Percentiles rank a stretch among this genome's conserved stretches.
phyloP scores from a whole-genome alignment of 768 basidiomycete species.

The Cystofilobasidium ferigula region DNA sequence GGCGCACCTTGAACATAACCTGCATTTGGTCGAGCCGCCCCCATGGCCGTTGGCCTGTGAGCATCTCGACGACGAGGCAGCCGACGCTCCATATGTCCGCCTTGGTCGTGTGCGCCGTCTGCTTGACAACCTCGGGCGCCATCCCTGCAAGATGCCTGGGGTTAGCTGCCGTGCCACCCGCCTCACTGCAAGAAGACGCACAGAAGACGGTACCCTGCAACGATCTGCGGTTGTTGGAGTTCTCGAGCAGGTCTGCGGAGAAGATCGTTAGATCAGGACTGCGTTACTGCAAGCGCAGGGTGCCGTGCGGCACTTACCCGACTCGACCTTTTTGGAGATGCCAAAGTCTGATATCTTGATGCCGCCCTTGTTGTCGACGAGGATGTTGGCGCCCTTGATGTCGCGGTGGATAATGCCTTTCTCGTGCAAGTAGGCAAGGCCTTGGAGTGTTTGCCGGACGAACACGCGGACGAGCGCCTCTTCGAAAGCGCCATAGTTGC shows the following conservation, averaged over 20 bases:
- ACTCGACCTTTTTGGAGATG: slow-evolving; percentile 93
- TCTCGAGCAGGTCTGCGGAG: slow-evolving; percentile 37
- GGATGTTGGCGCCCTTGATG: slow-evolving; percentile 97
- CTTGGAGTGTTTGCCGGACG: slow-evolving; percentile 78
- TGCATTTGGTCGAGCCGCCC: slow-evolving; percentile 97
- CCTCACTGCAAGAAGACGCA: background rate
- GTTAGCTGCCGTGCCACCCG: background rate
- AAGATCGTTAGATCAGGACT: too few relatives aligned
- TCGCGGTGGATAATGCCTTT: slow-evolving; percentile 93
- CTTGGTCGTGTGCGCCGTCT: slow-evolving; percentile 78
- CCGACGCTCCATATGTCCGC: slow-evolving; percentile 97
- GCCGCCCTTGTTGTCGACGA: slow-evolving; percentile 94
- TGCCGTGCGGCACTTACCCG: slow-evolving; percentile 60
- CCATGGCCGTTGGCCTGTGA: slow-evolving; percentile 91
- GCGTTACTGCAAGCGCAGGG: background rate
- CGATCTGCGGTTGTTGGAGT: slow-evolving; percentile 73
- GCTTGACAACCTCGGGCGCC: slow-evolving; percentile 57
- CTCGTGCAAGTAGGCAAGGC: slow-evolving; percentile 81
- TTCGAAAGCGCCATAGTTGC: slow-evolving; percentile 88
- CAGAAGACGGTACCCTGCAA: slow-evolving; percentile 93
- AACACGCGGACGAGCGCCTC: slow-evolving; percentile 85
- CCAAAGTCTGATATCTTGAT: slow-evolving; percentile 96
- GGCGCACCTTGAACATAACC: slow-evolving; percentile 82
- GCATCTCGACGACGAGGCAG: slow-evolving; percentile 89
- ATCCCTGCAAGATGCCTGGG: slow-evolving; percentile 6